Base-by-base conservation (phyloP, 2,329 filamentous ascomycete genomes). In the Coniella vitis region DNA sequence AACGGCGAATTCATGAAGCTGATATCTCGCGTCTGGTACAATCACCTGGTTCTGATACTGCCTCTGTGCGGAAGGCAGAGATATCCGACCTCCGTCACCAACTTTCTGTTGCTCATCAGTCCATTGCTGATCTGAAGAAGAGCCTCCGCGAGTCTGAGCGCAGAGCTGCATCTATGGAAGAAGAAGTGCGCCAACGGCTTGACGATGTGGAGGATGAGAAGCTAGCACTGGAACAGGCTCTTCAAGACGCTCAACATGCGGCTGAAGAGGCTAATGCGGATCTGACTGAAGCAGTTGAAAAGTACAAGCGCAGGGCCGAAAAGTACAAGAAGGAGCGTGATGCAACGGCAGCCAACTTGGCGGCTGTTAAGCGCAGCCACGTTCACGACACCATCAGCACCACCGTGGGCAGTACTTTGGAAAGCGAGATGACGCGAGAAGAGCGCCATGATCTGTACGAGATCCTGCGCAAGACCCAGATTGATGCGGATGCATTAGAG, bases 401-500 rank as follows among this genome's bases (percentile, higher is more conserved):
- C 37, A 51, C 25, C 25, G 25, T 49, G 53, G 63, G 39, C 61
- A 64, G 38, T 58, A 53, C 51, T 3, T 34, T 47, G 19, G 49
- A 49, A 31, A 69, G 54, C 61, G 69, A 69, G 16, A 71, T 75
- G 31, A 68, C 69, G 10, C 67, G 68, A 41, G 75, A 76, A 48
- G 78, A 82, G 59, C 74, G 78, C 38, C 71, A 74, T 36, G 78
- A 83, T 51, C 66, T 87, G 17, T 78, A 82, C 54, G 69, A 74
- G 45, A 73, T 79, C 63, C 69, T 83, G 21, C 80, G 79, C 53
- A 75, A 79, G 58, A 77, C 77, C 17, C 81, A 85, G 63, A 70
- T 80, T 12, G 78, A 84, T 58, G 70, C 76, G 37, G 80, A 87
- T 62, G 77, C 82, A 31, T 72, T 93, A n/a, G 83, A 87, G 56